phyloP scores from a whole-genome alignment of 2,329 filamentous ascomycete species.

The Raffaelea arxii region DNA sequence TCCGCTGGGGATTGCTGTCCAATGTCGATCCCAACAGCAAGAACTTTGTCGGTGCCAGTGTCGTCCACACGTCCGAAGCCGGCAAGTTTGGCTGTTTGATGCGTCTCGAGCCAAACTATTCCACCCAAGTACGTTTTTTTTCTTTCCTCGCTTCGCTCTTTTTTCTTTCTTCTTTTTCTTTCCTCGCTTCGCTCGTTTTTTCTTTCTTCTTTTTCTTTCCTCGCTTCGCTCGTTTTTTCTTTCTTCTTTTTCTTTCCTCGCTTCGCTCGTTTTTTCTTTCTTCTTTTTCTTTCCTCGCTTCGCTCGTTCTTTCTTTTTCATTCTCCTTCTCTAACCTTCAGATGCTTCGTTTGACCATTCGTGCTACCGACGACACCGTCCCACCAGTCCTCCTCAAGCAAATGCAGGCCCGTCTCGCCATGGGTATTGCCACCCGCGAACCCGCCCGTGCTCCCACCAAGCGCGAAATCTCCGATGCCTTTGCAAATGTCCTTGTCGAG shows the following conservation, averaged over 20 bases:
- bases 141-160: background rate
- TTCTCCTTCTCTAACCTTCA: conserved; percentile 26
- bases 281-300: background rate
- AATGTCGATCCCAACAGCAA: conserved; percentile 85
- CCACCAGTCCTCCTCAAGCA: conserved; percentile 69
- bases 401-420: conserved; percentile 74
- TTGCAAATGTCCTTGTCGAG: conserved; percentile 45
- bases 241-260: background rate
- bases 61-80: conserved; percentile 68
- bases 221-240: background rate
- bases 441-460: conserved; percentile 30
- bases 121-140: conserved; percentile 61
- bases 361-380: conserved; percentile 86
- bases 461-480: conserved; percentile 44
- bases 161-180: background rate
- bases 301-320: background rate
- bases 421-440: conserved; percentile 36
- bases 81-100: conserved; percentile 93
- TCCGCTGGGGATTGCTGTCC: conserved; percentile 79
- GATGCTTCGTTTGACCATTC: conserved; percentile 93
- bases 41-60: conserved; percentile 89
- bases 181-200: background rate
- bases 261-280: background rate
- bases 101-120: conserved; percentile 88
- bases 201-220: background rate